Evolutionary conservation across 1,284 basidiomycete species (phyloP).

Genomic region (Heterobasidion occidentale): DNA sequence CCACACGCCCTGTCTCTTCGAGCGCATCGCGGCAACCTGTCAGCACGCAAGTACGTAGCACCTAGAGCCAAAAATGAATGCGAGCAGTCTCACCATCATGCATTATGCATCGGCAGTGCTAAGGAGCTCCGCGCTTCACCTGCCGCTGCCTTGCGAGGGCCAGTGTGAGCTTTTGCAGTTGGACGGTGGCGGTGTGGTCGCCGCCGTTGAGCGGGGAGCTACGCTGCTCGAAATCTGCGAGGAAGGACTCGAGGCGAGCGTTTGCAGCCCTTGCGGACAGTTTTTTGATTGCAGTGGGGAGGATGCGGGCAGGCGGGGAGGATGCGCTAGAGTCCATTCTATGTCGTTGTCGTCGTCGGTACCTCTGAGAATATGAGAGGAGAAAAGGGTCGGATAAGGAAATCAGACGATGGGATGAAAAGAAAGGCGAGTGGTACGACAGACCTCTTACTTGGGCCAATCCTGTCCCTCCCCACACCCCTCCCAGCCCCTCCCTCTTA

Average conservation of each 20-base stretch:
- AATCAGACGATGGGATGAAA: too few species aligned
- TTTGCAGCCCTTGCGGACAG: slow-evolving; percentile 19
- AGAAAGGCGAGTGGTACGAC: slow-evolving; percentile 8
- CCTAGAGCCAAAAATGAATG: too few species aligned
- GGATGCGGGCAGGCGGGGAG: slow-evolving; percentile 24
- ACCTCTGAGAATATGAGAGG: not conserved
- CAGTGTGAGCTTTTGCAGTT: slow-evolving; percentile 24
- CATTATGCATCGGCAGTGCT: too few species aligned
- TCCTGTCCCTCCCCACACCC: not conserved
- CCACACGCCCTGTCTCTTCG: too few species aligned
- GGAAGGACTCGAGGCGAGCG: slow-evolving; percentile 20
- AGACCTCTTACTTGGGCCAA: not conserved
- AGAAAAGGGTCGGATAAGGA: not conserved
- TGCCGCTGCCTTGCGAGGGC: slow-evolving; percentile 21
- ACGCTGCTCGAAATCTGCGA: slow-evolving; percentile 22
- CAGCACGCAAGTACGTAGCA: too few species aligned
- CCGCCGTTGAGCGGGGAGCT: slow-evolving; percentile 22
- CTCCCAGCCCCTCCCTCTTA: too few species aligned
- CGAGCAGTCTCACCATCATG: too few species aligned
- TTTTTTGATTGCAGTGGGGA: slow-evolving; percentile 12
- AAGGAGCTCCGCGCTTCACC: too few species aligned
- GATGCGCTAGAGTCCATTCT: slow-evolving; percentile 5
- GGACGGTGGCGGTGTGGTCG: slow-evolving; percentile 25
- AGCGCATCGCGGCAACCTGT: too few species aligned
- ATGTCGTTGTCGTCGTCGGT: not conserved